Evolutionary conservation across 176 grass and related monocot species (phyloP), one percentile per base, ranked within the genome.

Genomic region (Paspalum notatum): DNA sequence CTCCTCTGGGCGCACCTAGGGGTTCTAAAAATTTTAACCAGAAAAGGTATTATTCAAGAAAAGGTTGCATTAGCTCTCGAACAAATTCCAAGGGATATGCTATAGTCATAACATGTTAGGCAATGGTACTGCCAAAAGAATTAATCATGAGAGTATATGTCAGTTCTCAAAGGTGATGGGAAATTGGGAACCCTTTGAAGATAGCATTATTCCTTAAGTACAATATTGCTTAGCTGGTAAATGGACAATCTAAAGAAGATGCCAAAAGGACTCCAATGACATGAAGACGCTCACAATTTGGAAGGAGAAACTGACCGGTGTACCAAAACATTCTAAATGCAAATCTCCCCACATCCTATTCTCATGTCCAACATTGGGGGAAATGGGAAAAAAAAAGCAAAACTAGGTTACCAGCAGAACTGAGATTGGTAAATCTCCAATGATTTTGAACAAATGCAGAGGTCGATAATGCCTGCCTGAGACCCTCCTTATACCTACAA

Each of bases 91-190:
- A 81, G 18, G 44, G n/a, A 20, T 52, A 44, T 86, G 54, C 42
- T 32, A 32, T 25, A 80, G 60, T 37, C 43, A 6, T 44, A 49
- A 66, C 61, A 12, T 1, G 27, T 75, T 74, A 78, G 46, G 62
- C 20, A 67, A 79, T 67, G 62, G 12, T 22, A 73, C 46, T 52
- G 5, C 57, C 25, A 55, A 60, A 77, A 55, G 56, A 77, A 68
- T 56, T 25, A 37, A 83, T 21, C 64, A 71, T 64, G 78, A 12
- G 14, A 77, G 13, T 22, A 40, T 43, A 56, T 56, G 40, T 63
- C 32, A 40, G 37, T 76, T 76, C 9, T 68, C 51, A 37, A 78
- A 63, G 47, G 16, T 68, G 71, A 75, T 53, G 27, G 24, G 76
- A 16, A 8, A 62, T 68, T 53, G 27, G 24, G 76, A 16, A 8